Conservation (phyloP, 2,329 filamentous ascomycete species). For the Alternaria incomplexa region DNA sequence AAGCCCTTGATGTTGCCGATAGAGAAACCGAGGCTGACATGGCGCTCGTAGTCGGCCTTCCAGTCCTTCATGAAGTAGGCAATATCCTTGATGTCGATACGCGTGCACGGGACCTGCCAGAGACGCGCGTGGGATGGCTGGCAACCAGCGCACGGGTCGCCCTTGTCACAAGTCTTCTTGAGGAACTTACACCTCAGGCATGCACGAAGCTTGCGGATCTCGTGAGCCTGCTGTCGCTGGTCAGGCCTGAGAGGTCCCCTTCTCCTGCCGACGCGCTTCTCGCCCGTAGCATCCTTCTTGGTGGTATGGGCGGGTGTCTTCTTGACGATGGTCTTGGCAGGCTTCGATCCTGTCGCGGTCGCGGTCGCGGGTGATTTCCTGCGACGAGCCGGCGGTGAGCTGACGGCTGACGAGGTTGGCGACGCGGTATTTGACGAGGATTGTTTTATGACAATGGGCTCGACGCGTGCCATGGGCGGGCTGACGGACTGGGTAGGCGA, state of each 20-base stretch:
- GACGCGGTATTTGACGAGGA: conserved; percentile 64
- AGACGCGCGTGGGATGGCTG: conserved; percentile 93
- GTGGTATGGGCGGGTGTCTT: conserved; percentile 69
- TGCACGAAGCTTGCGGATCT: conserved; percentile 92
- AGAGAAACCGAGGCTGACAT: conserved; percentile 84
- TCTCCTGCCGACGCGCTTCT: conserved; percentile 93
- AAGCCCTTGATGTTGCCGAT: conserved; percentile 94
- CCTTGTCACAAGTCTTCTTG: conserved; percentile 99
- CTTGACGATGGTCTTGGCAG: conserved; percentile 82
- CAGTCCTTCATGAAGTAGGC: conserved; percentile 99
- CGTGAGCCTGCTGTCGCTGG: conserved; percentile 93
- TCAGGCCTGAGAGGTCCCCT: conserved; percentile 90
- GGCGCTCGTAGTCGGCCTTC: conserved; percentile 95
- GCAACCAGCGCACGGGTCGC: conserved; percentile 93
- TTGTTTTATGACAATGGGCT: conserved; percentile 73
- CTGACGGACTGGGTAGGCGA: conserved; percentile 62
- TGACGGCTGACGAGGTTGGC: conserved; percentile 60
- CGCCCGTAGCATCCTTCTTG: conserved; percentile 76
- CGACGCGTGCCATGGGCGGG: conserved; percentile 69
- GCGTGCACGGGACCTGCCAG: conserved; percentile 97
- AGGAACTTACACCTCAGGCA: conserved; percentile 97
- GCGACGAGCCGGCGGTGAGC: conserved; percentile 69
- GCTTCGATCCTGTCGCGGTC: conserved; percentile 71
- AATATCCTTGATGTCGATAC: conserved; percentile 98
- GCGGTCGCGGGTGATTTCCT: conserved; percentile 74